Base-by-base conservation (phyloP, 495 filamentous ascomycete species). In the Penicillium coffeae region DNA sequence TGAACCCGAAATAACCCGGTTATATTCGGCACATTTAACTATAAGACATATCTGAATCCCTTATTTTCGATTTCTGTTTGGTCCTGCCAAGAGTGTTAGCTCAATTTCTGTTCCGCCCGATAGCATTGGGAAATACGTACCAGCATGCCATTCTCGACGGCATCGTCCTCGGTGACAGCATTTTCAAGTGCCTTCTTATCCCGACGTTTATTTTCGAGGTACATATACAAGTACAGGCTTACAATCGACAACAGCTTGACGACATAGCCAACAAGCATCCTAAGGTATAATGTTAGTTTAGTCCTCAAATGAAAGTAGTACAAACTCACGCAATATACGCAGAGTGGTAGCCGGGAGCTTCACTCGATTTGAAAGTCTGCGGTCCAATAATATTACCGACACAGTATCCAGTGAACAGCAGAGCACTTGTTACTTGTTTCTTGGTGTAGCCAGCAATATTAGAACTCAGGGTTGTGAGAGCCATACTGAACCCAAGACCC, bases 381-480 rank as follows among this genome's bases (percentile, higher is more conserved):
- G 78, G 73, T 8, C 74, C 71, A 51, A 76, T 73, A 30, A 79
- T 78, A 62, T 67, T 67, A 4, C 64, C 64, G 42, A 60, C 55
- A 38, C 64, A 67, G 32, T 66, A 67, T 8, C 56, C 63, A 18
- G 71, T 68, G 47, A 79, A 81, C 9, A 81, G 41, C 18, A 72
- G 56, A 3, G 76, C 76, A 18, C 70, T 72, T 0, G 77, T 81
- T 3, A 79, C 56, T 45, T 73, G 72, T 50, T 81, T 81, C 64
- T 81, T 81, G 0, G 76, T 81, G 42, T 76, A 78, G 2, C 77
- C 77, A 0, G 77, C 77, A 33, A 81, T 69, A 49, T 81, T 81
- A 4, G 63, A 69, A 42, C 59, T 65, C 2, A 64, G 53, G 7
- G 72, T 64, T 0, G 59, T 80, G 38, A 83, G 55, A 18, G 71